These are phyloP conservation scores for Chenopodium berlandieri DNA, from an alignment of 148 eudicot species.

Conservation along the genomic window DNA sequence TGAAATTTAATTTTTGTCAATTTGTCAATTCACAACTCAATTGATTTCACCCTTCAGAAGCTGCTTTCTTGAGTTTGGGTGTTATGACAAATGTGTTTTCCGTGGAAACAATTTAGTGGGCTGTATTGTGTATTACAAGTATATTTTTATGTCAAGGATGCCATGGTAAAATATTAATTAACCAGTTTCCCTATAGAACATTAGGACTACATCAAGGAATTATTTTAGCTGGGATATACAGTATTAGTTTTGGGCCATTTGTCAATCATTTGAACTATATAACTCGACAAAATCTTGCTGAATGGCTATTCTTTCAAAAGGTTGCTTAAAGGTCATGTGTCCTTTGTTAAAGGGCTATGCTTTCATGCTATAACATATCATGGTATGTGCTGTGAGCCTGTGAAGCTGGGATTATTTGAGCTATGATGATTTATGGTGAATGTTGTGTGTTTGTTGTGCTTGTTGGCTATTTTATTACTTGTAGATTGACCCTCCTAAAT, in stretches of 20 bases:
- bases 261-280: neutral
- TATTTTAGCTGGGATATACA: too few relatives aligned
- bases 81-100: neutral
- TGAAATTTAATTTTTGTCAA: neutral
- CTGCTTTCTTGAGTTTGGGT: neutral
- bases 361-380: neutral
- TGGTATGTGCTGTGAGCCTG: neutral
- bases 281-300: neutral
- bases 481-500: constrained; percentile 2
- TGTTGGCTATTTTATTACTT: neutral
- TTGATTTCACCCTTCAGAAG: neutral
- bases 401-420: constrained; percentile 6
- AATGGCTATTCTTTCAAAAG: neutral
- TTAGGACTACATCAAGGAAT: neutral
- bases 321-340: neutral
- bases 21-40: neutral
- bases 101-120: neutral
- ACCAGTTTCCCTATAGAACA: neutral
- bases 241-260: neutral
- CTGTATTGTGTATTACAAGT: neutral
- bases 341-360: neutral
- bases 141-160: neutral
- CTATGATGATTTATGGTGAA: neutral
- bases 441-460: neutral
- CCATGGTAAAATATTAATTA: neutral